These are phyloP conservation scores for Neurospora sp. DNA, from an alignment of 495 filamentous ascomycete genomes.

Conservation along the genomic window DNA sequence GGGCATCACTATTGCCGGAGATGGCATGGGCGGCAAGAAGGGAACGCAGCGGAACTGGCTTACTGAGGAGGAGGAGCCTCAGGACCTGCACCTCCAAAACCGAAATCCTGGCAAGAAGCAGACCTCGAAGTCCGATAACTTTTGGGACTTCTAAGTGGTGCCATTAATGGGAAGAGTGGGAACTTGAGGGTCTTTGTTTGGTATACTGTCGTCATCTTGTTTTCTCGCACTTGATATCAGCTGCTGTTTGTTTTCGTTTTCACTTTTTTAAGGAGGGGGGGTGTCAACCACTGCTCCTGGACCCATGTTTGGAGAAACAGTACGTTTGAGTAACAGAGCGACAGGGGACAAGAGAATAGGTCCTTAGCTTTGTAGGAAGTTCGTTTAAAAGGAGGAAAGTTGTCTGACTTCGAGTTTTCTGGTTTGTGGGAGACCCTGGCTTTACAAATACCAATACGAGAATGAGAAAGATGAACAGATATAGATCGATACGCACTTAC, in stretches of 20 bases:
- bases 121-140: constrained; percentile 24
- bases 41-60: constrained; percentile 51
- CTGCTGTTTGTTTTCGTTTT: background rate
- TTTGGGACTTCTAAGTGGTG: constrained; percentile 46
- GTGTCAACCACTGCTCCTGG: background rate
- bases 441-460: background rate
- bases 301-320: background rate
- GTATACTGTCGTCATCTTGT: background rate
- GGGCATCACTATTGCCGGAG: constrained; percentile 51
- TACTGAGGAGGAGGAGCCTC: constrained; percentile 45
- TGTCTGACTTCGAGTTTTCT: background rate
- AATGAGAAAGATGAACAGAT: background rate
- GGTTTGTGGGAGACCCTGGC: background rate
- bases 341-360: background rate
- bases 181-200: background rate
- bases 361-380: background rate
- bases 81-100: constrained; percentile 15
- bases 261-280: background rate
- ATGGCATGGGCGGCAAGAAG: constrained; percentile 68
- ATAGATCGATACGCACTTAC: background rate
- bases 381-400: background rate
- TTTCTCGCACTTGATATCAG: background rate
- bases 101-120: constrained; percentile 28
- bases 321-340: background rate
- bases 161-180: background rate